Evolutionary conservation across 1,139 yeast species (phyloP).

Genomic region (Debaryomycetaceae sp.): DNA sequence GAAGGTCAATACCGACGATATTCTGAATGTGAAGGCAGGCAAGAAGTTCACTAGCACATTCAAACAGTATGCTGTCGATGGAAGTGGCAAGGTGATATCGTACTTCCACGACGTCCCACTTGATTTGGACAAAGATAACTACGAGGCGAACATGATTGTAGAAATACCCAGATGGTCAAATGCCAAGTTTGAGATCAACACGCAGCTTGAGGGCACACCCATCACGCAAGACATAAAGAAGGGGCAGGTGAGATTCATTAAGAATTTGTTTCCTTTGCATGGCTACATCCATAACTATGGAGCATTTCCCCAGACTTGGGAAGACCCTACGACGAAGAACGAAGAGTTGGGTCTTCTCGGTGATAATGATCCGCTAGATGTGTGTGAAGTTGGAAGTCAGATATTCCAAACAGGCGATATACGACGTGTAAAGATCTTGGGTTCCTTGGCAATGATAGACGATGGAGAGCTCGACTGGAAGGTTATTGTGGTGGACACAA

Average conservation of each 20-base stretch:
- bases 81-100: constrained; percentile 65
- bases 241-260: constrained; percentile 77
- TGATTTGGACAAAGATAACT: constrained; percentile 59
- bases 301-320: constrained; percentile 99
- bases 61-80: constrained; percentile 46
- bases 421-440: constrained; percentile 78
- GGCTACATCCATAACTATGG: constrained; percentile 96
- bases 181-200: constrained; percentile 82
- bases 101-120: constrained; percentile 79
- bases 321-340: constrained; percentile 68
- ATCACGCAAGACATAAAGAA: constrained; percentile 84
- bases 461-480: constrained; percentile 97
- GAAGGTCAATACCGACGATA: constrained; percentile 1
- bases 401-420: constrained; percentile 73
- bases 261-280: constrained; percentile 86
- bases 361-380: constrained; percentile 90
- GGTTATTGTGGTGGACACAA: constrained; percentile 69
- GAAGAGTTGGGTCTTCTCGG: constrained; percentile 72
- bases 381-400: constrained; percentile 80
- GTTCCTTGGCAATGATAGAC: constrained; percentile 82
- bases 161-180: constrained; percentile 93
- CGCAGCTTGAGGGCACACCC: constrained; percentile 67
- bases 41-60: constrained; percentile 32
- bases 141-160: constrained; percentile 78
- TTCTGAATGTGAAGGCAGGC: constrained; percentile 24